phyloP scores from a whole-genome alignment of 2,329 filamentous ascomycete genomes.

The Aspergillus jensenii region DNA sequence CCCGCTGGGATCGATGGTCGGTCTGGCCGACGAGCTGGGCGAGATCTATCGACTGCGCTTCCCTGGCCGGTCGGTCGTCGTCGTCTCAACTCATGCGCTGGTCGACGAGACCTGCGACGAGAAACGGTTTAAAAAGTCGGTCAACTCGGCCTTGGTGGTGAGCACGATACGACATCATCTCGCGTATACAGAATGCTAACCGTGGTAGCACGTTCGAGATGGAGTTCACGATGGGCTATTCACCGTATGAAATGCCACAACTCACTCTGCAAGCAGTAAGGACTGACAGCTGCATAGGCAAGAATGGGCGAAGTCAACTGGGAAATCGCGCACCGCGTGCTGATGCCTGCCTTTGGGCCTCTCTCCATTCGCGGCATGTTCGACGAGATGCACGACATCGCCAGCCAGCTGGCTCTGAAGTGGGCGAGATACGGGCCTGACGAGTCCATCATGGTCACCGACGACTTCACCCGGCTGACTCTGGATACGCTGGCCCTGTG shows the following conservation, averaged over 20 bases:
- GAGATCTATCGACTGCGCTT: not conserved
- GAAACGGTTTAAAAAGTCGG: slow-evolving; percentile 41
- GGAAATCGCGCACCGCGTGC: slow-evolving; percentile 47
- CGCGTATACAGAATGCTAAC: too few species aligned
- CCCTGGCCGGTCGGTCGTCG: not conserved
- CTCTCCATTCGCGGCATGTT: slow-evolving; percentile 12
- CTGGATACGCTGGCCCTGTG: slow-evolving; percentile 72
- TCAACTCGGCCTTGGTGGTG: not conserved
- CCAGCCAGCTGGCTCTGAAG: slow-evolving; percentile 6
- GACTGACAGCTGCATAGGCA: slow-evolving; percentile 9
- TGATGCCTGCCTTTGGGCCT: slow-evolving; percentile 14
- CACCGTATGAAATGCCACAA: slow-evolving; percentile 37
- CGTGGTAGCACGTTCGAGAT: not conserved
- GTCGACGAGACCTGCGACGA: slow-evolving; percentile 66
- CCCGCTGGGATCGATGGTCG: not conserved
- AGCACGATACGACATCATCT: too few species aligned
- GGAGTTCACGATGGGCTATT: slow-evolving; percentile 62
- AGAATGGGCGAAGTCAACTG: slow-evolving; percentile 54
- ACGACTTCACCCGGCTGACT: slow-evolving; percentile 73
- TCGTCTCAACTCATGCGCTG: slow-evolving; percentile 44
- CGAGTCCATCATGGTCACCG: slow-evolving; percentile 54
- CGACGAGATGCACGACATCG: slow-evolving; percentile 10
- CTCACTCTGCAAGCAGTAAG: too few species aligned
- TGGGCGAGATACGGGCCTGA: not conserved
- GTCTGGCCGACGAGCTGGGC: not conserved